Conservation (phyloP, 495 filamentous ascomycete genomes). For the Gamarada debralockiae region DNA sequence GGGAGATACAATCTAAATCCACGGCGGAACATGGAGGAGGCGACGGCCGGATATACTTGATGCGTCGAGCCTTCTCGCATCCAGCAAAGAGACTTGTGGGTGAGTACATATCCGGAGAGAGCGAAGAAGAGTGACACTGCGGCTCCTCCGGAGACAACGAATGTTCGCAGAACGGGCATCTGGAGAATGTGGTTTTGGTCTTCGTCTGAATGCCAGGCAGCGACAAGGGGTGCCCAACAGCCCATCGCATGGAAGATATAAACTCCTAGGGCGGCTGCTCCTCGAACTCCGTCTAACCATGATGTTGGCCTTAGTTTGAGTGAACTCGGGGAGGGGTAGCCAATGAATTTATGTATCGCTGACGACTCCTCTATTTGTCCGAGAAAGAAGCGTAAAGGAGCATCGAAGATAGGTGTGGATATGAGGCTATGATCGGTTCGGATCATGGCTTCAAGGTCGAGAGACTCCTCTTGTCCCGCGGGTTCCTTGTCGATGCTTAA, state of each 20-base stretch:
- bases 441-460: background rate
- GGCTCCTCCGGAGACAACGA: slow-evolving; percentile 26
- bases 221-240: slow-evolving; percentile 3
- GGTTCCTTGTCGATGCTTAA: background rate
- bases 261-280: slow-evolving; percentile 11
- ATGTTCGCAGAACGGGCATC: slow-evolving; percentile 7
- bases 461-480: background rate
- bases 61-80: slow-evolving; percentile 3
- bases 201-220: slow-evolving; percentile 8
- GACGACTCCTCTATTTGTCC: background rate
- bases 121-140: slow-evolving; percentile 10
- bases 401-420: background rate
- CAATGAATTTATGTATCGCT: slow-evolving; percentile 1
- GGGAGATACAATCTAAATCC: slow-evolving; percentile 60
- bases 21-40: slow-evolving; percentile 62
- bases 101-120: slow-evolving; percentile 8
- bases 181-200: slow-evolving; percentile 7
- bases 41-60: slow-evolving; percentile 27
- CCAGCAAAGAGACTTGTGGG: slow-evolving; percentile 4
- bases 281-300: slow-evolving; percentile 15
- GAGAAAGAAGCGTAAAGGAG: background rate
- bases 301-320: slow-evolving; percentile 7
- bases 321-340: slow-evolving; percentile 5
- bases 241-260: slow-evolving; percentile 14
- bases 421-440: background rate